phyloP scores from a whole-genome alignment of 768 basidiomycete species.

The Panus rudis region DNA sequence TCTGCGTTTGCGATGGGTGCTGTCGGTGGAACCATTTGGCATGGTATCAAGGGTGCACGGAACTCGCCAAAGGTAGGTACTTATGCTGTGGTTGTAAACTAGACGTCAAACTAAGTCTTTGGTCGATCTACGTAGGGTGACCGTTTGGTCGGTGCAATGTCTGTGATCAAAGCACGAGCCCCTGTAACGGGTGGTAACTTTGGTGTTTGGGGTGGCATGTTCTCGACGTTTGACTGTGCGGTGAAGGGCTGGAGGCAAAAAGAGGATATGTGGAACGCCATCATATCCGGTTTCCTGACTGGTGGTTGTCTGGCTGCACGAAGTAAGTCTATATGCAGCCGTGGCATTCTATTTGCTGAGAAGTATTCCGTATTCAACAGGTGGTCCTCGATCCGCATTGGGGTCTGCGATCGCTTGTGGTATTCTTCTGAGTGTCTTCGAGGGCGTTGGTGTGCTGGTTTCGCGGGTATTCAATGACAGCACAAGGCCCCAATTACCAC shows the following conservation, averaged over 20 bases:
- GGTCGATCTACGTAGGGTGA: slow-evolving; percentile 60
- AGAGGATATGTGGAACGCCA: slow-evolving; percentile 98
- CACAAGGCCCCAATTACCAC: slow-evolving; percentile 73
- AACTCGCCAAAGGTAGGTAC: slow-evolving; percentile 85
- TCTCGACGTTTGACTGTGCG: slow-evolving; percentile 97
- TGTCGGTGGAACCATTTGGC: slow-evolving; percentile 97
- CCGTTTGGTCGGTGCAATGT: slow-evolving; percentile 86
- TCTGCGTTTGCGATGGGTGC: slow-evolving; percentile 98
- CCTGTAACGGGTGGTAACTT: slow-evolving; percentile 98
- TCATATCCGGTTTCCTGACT: slow-evolving; percentile 96
- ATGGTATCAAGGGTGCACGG: slow-evolving; percentile 95
- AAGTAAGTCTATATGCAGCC: slow-evolving; percentile 52
- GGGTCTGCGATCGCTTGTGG: slow-evolving; percentile 95
- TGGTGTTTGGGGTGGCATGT: slow-evolving; percentile 95
- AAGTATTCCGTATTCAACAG: slow-evolving; percentile 33
- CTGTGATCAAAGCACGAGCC: slow-evolving; percentile 95
- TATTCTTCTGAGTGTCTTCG: slow-evolving; percentile 89
- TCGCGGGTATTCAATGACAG: slow-evolving; percentile 83
- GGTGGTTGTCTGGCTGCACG: slow-evolving; percentile 92
- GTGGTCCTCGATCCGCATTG: slow-evolving; percentile 86
- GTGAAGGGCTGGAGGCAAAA: slow-evolving; percentile 96
- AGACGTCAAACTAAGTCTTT: too few relatives aligned
- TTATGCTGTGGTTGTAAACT: neutral
- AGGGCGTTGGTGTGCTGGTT: slow-evolving; percentile 91
- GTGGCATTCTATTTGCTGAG: neutral